phyloP scores from a whole-genome alignment of 495 filamentous ascomycete genomes.

The Penicillium coffeae region DNA sequence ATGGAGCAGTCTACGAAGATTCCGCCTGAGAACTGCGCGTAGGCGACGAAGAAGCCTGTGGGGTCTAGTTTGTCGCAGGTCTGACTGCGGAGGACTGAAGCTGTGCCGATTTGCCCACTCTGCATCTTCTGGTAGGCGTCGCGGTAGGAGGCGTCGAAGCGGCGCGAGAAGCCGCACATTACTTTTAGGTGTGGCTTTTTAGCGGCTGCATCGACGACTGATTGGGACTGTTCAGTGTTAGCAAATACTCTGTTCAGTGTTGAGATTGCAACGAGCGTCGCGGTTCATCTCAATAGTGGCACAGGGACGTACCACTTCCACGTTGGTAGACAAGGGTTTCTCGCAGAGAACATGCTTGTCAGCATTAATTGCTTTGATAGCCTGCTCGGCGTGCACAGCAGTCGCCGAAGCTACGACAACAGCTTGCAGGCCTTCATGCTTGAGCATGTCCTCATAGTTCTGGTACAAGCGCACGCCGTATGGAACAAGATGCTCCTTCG shows the following conservation, averaged over 20 bases:
- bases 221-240: constrained; percentile 40
- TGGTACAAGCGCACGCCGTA: constrained; percentile 46
- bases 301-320: constrained; percentile 43
- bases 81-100: constrained; percentile 50
- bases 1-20: constrained; percentile 58
- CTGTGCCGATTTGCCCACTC: constrained; percentile 44
- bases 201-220: constrained; percentile 47
- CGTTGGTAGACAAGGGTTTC: constrained; percentile 50
- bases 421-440: constrained; percentile 50
- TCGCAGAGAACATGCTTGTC: constrained; percentile 55
- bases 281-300: too few species aligned
- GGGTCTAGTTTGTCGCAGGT: constrained; percentile 55
- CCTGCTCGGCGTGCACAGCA: constrained; percentile 53
- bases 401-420: constrained; percentile 52
- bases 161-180: constrained; percentile 55
- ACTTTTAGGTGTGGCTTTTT: constrained; percentile 42
- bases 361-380: constrained; percentile 52
- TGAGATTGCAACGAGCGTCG: too few species aligned
- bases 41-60: constrained; percentile 51
- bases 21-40: constrained; percentile 49
- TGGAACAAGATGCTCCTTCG: constrained; percentile 41
- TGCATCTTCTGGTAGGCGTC: constrained; percentile 46
- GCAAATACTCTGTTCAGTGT: too few species aligned
- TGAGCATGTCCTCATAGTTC: constrained; percentile 55
- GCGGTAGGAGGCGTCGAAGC: constrained; percentile 53